phyloP scores from a whole-genome alignment of 768 basidiomycete species.

The Mycena rebaudengoi region DNA sequence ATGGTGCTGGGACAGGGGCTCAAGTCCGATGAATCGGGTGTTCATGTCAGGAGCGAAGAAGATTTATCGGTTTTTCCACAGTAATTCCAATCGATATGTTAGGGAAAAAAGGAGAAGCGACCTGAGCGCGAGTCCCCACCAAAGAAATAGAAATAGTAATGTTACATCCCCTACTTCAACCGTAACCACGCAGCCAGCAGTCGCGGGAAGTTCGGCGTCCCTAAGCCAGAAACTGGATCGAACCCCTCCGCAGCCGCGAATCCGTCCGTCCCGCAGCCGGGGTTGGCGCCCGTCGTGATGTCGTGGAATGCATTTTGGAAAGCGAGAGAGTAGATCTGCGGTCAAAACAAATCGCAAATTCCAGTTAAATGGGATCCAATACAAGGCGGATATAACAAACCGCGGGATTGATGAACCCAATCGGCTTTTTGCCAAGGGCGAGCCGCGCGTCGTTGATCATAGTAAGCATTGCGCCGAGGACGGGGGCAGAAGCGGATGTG shows the following conservation, averaged over 20 bases:
- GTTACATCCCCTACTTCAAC: no score
- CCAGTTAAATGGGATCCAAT: no score
- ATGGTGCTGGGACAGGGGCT: no score
- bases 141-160: no score
- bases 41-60: no score
- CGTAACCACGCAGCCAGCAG: no score
- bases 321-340: conserved; percentile 52
- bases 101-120: no score
- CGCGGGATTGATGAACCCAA: conserved; percentile 58
- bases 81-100: no score
- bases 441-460: conserved; percentile 63
- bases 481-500: conserved; percentile 57
- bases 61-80: no score
- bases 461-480: conserved; percentile 55
- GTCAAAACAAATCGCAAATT: no score
- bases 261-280: conserved; percentile 48
- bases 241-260: conserved; percentile 44
- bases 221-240: conserved; percentile 59
- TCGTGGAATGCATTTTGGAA: conserved; percentile 55
- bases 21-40: no score
- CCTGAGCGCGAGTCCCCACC: no score
- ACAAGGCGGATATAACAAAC: not conserved
- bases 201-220: conserved; percentile 51
- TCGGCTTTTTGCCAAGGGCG: conserved; percentile 45
- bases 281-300: conserved; percentile 53